phyloP scores from a whole-genome alignment of 441 rosid species.

The Pelargonium fulgidum region DNA sequence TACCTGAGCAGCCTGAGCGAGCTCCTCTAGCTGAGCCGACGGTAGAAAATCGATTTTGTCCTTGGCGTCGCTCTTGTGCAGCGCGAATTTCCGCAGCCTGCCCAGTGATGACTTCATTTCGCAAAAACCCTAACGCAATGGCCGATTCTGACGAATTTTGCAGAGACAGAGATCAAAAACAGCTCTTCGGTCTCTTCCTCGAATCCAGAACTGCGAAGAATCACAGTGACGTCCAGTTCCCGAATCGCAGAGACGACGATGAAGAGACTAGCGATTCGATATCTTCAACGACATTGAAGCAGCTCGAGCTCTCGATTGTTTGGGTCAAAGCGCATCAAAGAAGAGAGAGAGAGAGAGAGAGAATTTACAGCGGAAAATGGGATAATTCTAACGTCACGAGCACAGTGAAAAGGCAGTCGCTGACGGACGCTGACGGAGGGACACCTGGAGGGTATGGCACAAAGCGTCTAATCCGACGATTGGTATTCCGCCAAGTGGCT shows the following conservation, averaged over 20 bases:
- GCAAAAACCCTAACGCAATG: conserved; percentile 31
- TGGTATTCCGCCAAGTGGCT: too few relatives aligned
- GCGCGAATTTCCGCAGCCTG: conserved; percentile 63
- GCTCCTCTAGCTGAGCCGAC: conserved; percentile 62
- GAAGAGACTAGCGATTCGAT: conserved; percentile 22
- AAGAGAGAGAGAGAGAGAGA: conserved; percentile 17
- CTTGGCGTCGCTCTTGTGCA: conserved; percentile 61
- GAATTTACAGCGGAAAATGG: too few relatives aligned
- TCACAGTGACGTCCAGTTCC: conserved; percentile 13
- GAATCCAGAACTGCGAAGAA: conserved; percentile 13
- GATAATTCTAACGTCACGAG: too few relatives aligned
- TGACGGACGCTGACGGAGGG: too few relatives aligned
- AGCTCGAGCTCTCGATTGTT: conserved; percentile 12
- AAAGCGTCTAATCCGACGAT: too few relatives aligned
- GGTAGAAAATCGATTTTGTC: conserved; percentile 50
- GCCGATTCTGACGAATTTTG: conserved; percentile 2
- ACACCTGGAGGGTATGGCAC: too few relatives aligned
- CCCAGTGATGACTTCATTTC: conserved; percentile 72
- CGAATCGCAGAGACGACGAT: conserved; percentile 7
- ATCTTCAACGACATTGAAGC: conserved; percentile 38
- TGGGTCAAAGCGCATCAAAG: conserved; percentile 31
- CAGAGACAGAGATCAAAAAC: conserved; percentile 5
- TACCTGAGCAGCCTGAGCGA: conserved; percentile 83
- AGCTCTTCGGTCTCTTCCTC: neutral
- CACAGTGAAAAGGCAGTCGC: too few relatives aligned